Evolutionary conservation across 441 rosid genomes (phyloP).

Genomic region (Dalechampia spathulata): DNA sequence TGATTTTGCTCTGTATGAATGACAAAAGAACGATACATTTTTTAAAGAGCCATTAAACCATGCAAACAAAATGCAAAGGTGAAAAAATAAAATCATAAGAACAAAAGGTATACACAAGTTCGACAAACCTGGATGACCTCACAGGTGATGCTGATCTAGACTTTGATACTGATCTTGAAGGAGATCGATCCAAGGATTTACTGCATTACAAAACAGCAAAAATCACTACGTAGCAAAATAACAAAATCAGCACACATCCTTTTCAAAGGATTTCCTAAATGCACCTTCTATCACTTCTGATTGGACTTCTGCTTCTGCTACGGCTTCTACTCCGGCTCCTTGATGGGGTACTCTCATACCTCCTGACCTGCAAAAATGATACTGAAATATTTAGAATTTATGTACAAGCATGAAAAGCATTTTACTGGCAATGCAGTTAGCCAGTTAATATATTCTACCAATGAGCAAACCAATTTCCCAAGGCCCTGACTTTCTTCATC

Average conservation of each 20-base stretch:
- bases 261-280: background rate
- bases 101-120: background rate
- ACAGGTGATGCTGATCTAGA: slow-evolving; percentile 76
- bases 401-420: background rate
- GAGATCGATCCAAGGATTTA: slow-evolving; percentile 51
- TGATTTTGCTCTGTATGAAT: too few relatives aligned
- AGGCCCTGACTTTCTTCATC: background rate
- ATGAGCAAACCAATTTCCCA: background rate
- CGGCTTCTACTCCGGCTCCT: slow-evolving; percentile 73
- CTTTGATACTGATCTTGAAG: slow-evolving; percentile 53
- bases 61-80: background rate
- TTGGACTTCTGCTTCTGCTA: slow-evolving; percentile 40
- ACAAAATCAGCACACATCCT: background rate
- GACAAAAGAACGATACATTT: too few relatives aligned
- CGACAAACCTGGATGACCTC: slow-evolving; percentile 40
- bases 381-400: background rate
- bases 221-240: background rate
- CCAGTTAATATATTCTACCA: background rate
- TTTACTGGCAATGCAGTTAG: background rate
- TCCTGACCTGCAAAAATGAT: slow-evolving; percentile 52
- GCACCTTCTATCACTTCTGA: slow-evolving; percentile 66
- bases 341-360: slow-evolving; percentile 51
- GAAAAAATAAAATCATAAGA: background rate
- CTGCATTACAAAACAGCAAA: slow-evolving; percentile 22
- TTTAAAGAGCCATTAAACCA: too few relatives aligned